A percentile compares a stretch with the other conserved stretches of the same genome.
Evolutionary conservation across 108 stramenopile species (phyloP).

Genomic region (Skeletonema menzelii): DNA sequence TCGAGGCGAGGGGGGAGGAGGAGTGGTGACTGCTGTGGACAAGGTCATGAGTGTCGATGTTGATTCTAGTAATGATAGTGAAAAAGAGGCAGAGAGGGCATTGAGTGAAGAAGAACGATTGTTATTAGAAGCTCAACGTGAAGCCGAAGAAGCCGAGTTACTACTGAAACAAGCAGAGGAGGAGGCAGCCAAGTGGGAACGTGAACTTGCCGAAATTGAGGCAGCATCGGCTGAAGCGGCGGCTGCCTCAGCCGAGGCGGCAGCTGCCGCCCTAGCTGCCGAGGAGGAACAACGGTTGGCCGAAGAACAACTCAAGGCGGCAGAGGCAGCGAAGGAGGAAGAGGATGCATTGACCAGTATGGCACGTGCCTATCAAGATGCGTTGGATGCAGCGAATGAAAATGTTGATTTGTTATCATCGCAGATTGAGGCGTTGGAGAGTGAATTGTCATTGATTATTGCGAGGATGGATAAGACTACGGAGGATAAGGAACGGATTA

Average conservation of each 20-base stretch:
- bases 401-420: constrained; percentile 25
- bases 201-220: constrained; percentile 1
- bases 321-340: neutral
- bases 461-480: constrained; percentile 11
- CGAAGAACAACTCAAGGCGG: neutral
- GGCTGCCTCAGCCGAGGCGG: neutral
- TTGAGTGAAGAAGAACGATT: neutral
- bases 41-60: neutral
- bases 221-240: constrained; percentile 2
- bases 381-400: constrained; percentile 40
- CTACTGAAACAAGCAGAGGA: neutral
- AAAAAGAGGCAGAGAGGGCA: neutral
- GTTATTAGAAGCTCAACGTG: constrained; percentile 1
- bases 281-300: neutral
- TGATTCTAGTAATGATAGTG: neutral
- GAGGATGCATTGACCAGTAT: constrained; percentile 28
- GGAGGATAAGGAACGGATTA: constrained; percentile 40
- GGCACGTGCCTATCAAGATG: constrained; percentile 33
- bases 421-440: constrained; percentile 31
- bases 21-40: neutral
- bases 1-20: neutral
- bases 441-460: constrained; percentile 14
- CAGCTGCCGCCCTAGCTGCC: neutral
- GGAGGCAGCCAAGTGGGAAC: neutral
- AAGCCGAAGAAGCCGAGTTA: constrained; percentile 4